Evolutionary conservation across 208 protist species (phyloP), one percentile per base, ranked within the genome.

Genomic region (Giardia muris): DNA sequence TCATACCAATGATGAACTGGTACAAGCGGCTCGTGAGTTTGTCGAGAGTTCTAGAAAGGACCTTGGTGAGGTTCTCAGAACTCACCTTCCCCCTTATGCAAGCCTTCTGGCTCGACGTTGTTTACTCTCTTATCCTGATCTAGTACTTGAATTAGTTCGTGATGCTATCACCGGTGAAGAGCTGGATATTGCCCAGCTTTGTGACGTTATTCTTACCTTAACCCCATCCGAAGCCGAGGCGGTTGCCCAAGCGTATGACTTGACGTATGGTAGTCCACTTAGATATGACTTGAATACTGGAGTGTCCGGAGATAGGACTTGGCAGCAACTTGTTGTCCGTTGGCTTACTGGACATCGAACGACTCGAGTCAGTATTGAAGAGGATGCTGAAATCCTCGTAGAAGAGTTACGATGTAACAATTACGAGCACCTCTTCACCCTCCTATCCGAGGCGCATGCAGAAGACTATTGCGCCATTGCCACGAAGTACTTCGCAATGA

Each of bases 401-500:
- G 30, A 39, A 30, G 57, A 76, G 19, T 39, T 76, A 39, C 57
- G 57, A 10, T 10, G 30, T 39, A 10, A 30, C 57, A 76, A 76
- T 30, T 76, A 39, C 30, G 57, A 76, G 30, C 57, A 76, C 30
- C 57, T 76, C 57, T 30, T 76, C 19, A 10, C 30, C 57, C 57
- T 76, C 57, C 10, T 76, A 30, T 10, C 57, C 57, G 30, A 10
- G 10, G 57, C 57, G 57, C 57, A 39, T 30, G 19, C 57, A 10
- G 57, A 10, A 76, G 57, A 76, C 19, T 76, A 76, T 30, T 10
- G 10, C 57, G 10, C 57, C 30, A 76, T 76, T 30, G 10, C 19
- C 57, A 76, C 10, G 57, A 76, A 76, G 57, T 76, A 76, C 57
- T 76, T 76, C 30, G 57, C 10, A 76, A 76, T 76, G 57, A 76